phyloP scores from a whole-genome alignment of 768 basidiomycete genomes.

The Lactarius evosmus region DNA sequence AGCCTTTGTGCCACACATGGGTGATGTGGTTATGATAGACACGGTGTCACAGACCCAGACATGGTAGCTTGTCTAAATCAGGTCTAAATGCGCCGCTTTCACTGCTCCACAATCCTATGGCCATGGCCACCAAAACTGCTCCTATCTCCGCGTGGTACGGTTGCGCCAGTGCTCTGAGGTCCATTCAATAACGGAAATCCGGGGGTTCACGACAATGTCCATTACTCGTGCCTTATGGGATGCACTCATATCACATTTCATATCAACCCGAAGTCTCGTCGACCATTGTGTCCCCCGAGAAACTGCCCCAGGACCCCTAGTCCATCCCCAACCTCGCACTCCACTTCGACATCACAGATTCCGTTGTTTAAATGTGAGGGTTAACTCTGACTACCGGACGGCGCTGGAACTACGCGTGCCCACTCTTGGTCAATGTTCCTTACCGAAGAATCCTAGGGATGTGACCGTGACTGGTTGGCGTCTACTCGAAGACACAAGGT shows the following conservation, averaged over 20 bases:
- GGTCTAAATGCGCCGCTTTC: not conserved
- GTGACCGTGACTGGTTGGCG: not conserved
- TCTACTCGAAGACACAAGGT: not conserved
- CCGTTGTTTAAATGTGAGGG: not conserved
- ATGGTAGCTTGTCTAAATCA: no score
- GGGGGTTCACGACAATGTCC: not conserved
- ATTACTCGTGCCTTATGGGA: not conserved
- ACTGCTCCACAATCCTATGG: not conserved
- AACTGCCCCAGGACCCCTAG: not conserved
- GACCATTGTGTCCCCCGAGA: not conserved
- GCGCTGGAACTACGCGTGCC: not conserved
- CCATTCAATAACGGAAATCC: not conserved
- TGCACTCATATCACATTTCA: not conserved
- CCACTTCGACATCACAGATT: constrained; percentile 3
- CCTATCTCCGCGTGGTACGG: not conserved
- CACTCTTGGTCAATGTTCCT: not conserved
- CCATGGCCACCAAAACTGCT: not conserved
- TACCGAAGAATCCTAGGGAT: not conserved
- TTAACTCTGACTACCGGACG: not conserved
- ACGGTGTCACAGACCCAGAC: no score
- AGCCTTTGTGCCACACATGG: no score
- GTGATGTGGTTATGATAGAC: not conserved
- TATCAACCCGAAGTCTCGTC: not conserved
- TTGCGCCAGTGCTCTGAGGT: not conserved
- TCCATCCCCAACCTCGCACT: constrained; percentile 29